Percentiles rank a stretch among this genome's conserved stretches.
Conservation (phyloP, 2,329 filamentous ascomycete genomes). For the Boeremia exigua region DNA sequence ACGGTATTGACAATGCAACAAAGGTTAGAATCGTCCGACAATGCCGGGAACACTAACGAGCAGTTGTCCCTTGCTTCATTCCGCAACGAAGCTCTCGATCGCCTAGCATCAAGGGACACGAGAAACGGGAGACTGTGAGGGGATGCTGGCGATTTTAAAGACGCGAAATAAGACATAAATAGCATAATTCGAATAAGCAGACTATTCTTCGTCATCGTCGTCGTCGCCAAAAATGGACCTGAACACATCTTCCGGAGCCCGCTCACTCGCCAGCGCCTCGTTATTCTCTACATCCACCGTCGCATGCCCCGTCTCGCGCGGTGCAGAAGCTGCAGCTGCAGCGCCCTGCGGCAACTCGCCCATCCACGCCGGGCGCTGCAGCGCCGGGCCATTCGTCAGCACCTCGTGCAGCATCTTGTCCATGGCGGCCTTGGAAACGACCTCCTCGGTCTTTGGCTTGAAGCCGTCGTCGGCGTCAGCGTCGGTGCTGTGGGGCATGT, state of each 20-base stretch:
- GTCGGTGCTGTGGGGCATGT: slow-evolving; percentile 65
- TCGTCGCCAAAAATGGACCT: slow-evolving; percentile 93
- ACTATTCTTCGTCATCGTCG: slow-evolving; percentile 51
- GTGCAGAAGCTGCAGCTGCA: not conserved
- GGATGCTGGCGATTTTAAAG: no score
- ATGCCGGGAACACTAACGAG: no score
- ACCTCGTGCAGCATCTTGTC: slow-evolving; percentile 44
- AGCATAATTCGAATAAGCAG: not conserved
- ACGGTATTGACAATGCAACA: no score
- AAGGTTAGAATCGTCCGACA: no score
- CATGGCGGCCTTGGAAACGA: slow-evolving; percentile 62
- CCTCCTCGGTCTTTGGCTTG: slow-evolving; percentile 47
- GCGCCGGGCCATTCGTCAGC: slow-evolving; percentile 31
- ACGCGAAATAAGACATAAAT: not conserved
- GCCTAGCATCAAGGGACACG: no score
- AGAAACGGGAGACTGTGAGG: no score
- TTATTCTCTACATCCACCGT: slow-evolving; percentile 75
- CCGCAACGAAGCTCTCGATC: no score
- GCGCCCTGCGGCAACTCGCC: slow-evolving; percentile 11
- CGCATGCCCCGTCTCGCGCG: slow-evolving; percentile 27
- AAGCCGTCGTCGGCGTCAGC: slow-evolving; percentile 44
- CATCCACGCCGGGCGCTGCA: slow-evolving; percentile 43
- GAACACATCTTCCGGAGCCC: slow-evolving; percentile 81
- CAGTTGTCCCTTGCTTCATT: no score
- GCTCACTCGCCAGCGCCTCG: slow-evolving; percentile 74